Base-by-base conservation (phyloP, 192 early-diverging fungal genomes). In the Globomyces pollinis-pini region DNA sequence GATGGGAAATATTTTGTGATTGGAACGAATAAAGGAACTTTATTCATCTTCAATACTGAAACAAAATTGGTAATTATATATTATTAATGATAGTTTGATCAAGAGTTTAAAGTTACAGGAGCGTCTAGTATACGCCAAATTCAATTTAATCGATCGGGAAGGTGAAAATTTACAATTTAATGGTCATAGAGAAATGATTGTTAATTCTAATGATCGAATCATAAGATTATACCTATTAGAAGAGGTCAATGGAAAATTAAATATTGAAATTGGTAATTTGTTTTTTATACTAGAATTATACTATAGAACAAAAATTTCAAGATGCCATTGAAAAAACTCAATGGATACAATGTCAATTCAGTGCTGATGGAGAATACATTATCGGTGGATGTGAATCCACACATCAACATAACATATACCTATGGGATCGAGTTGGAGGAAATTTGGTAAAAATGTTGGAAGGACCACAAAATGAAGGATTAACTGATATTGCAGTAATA, bases 371-470 rank as follows among this genome's bases (percentile, higher is more conserved):
- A 0, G 91, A 96, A 63, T 94, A 88, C 71, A 88, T 99, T 11
- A 33, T 28, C 24, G 26, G 71, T 64, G 88, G 84, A 16, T 89
- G 89, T 35, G 86, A 80, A 33, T 87, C 88, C 58, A 89, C 86
- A 59, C 85, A 91, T n/a, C 77, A 84, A 31, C 93, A 98, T 65
- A 89, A 95, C 53, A 91, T 98, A 34, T 96, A 90, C 64, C 85
- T 96, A 31, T 98, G 93, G 93, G 89, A 99, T 66, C 85, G 83
- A 57, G 71, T 77, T 16, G 73, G 78, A 15, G 87, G 88, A 16
- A 88, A 80, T 45, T 73, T 99, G 5, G 89, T 92, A 24, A 93
- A 91, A 69, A 84, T 93, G 61, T 71, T 99, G 13, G 89, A 95
- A 26, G 93, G 93, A 3, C 92, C 91, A 7, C 82, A 79, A 30